Base-by-base conservation (phyloP, 2,329 filamentous ascomycete genomes). In the Cercospora zeina region DNA sequence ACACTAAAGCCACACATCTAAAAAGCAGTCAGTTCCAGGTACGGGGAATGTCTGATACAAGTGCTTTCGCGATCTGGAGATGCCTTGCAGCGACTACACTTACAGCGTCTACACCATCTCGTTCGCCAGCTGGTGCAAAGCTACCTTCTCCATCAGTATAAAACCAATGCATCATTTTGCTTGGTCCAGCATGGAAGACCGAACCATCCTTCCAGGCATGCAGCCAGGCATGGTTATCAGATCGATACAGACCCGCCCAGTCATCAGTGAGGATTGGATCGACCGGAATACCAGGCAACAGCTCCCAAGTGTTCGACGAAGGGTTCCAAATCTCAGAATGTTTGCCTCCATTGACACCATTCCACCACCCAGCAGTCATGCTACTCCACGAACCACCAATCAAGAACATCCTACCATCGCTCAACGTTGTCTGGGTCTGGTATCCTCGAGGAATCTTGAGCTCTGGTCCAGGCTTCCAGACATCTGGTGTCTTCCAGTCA, bases 301-400 rank as follows among this genome's bases (percentile, higher is more conserved):
- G 84, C 0, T 76, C 78, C 84, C 84, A 87, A 2, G 71, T 71
- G 34, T 82, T 78, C 3, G 73, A 67, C 1, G 62, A 69, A 0
- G 80, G 77, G 60, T 82, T 73, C 69, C 79, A 85, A 16, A 85
- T 71, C 67, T 87, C 85, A 47, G 82, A 85, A 62, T 84, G 80
- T 75, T 86, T 67, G 31, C 77, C 77, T 33, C 79, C 77, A 3
- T 67, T 60, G 0, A 75, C 79, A 31, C 84, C 85, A 7, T 77
- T 81, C 77, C 78, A 85, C 0, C 81, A 84, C 3, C 85, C 85
- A 16, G 85, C 85, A 42, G 87, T 85, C 13, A 77, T 80, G 70
- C 86, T 87, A 9, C 77, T 81, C 77, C 78, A 85, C 0, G 81
- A 84, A 3, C 85, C 85, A 16, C 85, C 85, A 37, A 87, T 85